phyloP scores from a whole-genome alignment of 345 rosid genomes.

The Luvunga scandens region DNA sequence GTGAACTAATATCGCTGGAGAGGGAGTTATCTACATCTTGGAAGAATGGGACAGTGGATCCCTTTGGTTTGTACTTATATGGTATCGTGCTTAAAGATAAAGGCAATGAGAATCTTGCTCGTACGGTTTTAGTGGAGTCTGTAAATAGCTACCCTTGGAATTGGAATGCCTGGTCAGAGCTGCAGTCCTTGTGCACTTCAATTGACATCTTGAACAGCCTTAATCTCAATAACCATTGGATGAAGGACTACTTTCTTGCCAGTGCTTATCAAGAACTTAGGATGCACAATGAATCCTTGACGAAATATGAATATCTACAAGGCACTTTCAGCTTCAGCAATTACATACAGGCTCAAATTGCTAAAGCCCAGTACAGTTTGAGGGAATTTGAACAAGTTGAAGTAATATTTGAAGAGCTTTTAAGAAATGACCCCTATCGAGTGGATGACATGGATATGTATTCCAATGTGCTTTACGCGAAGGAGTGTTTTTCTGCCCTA shows the following conservation, averaged over 20 bases:
- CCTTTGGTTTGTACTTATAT: slow-evolving; percentile 81
- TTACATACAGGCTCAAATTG: slow-evolving; percentile 90
- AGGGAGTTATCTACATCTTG: slow-evolving; percentile 70
- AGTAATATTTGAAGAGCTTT: slow-evolving; percentile 82
- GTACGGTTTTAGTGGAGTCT: slow-evolving; percentile 77
- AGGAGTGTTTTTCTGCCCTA: slow-evolving; percentile 83
- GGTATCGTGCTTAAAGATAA: slow-evolving; percentile 90
- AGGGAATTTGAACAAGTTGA: slow-evolving; percentile 97
- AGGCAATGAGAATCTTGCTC: slow-evolving; percentile 74
- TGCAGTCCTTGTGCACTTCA: slow-evolving; percentile 76
- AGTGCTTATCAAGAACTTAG: slow-evolving; percentile 84
- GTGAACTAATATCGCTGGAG: slow-evolving; percentile 75
- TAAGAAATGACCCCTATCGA: slow-evolving; percentile 80
- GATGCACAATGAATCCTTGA: slow-evolving; percentile 78
- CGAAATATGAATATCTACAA: slow-evolving; percentile 69
- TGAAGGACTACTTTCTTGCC: slow-evolving; percentile 96
- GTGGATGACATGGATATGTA: slow-evolving; percentile 98
- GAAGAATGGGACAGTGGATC: slow-evolving; percentile 71
- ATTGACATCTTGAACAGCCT: slow-evolving; percentile 70
- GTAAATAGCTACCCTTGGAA: slow-evolving; percentile 98
- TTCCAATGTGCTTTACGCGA: slow-evolving; percentile 90
- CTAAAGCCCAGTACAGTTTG: slow-evolving; percentile 83
- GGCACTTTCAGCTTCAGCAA: slow-evolving; percentile 78
- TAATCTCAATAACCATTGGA: slow-evolving; percentile 81
- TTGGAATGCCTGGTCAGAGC: slow-evolving; percentile 98